Evolutionary conservation across 164 flowering plant genomes (phyloP).

Genomic region (Saururus chinensis): DNA sequence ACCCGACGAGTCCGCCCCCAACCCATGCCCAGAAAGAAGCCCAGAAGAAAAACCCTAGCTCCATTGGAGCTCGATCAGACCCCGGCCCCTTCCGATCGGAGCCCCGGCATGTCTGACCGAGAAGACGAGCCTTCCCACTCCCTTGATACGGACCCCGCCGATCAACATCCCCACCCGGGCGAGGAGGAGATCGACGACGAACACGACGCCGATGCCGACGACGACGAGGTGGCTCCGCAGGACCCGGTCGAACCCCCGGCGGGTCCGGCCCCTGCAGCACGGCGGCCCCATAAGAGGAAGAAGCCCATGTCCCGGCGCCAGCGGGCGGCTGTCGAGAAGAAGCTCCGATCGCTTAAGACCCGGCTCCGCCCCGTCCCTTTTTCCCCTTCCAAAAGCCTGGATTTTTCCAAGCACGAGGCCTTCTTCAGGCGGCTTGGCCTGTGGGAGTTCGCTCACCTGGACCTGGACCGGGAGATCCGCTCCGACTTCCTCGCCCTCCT

Average conservation of each 20-base stretch:
- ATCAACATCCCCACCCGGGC: neutral
- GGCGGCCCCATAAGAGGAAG: slow-evolving; percentile 31
- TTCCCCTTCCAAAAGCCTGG: slow-evolving; percentile 37
- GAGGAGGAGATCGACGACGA: neutral
- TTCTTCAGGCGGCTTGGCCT: slow-evolving; percentile 49
- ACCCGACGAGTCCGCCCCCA: neutral
- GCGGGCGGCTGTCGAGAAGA: slow-evolving; percentile 28
- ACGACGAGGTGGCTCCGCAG: neutral
- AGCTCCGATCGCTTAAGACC: slow-evolving; percentile 18
- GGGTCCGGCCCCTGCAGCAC: slow-evolving; percentile 3
- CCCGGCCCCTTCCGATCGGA: neutral
- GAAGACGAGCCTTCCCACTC: slow-evolving; percentile 9
- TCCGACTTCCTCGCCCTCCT: slow-evolving; percentile 46
- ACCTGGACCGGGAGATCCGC: slow-evolving; percentile 45
- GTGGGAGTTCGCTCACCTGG: slow-evolving; percentile 74
- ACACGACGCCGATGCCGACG: neutral
- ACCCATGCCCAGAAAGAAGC: neutral
- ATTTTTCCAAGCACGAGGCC: slow-evolving; percentile 46
- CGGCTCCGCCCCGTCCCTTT: slow-evolving; percentile 53
- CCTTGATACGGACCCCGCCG: slow-evolving; percentile 1
- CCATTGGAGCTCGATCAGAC: neutral
- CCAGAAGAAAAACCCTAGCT: neutral
- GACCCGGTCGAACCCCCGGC: neutral
- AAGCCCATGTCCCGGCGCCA: slow-evolving; percentile 10
- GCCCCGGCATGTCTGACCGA: neutral